A percentile compares a stretch with the other conserved stretches of the same genome.
Evolutionary conservation across 345 rosid genomes (phyloP).

Genomic region (Pistacia atlantica): DNA sequence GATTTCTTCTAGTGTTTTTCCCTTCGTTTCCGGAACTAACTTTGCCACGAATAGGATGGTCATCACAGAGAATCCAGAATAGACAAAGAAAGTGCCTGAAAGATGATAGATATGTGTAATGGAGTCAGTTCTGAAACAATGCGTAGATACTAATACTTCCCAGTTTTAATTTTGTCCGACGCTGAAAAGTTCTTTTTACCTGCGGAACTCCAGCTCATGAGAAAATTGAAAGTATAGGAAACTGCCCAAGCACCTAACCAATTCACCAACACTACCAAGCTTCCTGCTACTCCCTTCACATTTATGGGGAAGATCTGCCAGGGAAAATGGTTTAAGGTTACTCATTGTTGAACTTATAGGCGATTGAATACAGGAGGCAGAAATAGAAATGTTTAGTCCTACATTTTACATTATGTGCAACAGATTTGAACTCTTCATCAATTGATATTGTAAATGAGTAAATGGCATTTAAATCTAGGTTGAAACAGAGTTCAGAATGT

Average conservation of each 20-base stretch:
- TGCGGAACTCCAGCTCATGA: conserved; percentile 77
- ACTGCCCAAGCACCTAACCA: conserved; percentile 96
- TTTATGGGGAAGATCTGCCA: conserved; percentile 86
- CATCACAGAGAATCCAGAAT: conserved; percentile 59
- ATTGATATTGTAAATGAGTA: neutral
- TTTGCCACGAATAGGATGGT: conserved; percentile 75
- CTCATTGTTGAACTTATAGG: neutral
- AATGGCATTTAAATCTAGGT: neutral
- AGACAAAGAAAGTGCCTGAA: conserved; percentile 80
- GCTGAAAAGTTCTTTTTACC: conserved; percentile 34
- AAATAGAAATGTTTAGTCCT: neutral
- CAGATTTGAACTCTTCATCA: neutral
- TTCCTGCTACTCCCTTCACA: conserved; percentile 86
- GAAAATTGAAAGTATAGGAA: conserved; percentile 85
- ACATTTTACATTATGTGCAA: neutral
- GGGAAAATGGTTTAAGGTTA: neutral
- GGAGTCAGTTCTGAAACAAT: neutral
- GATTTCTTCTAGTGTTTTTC: conserved; percentile 89
- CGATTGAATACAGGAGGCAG: neutral
- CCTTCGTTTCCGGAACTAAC: conserved; percentile 89
- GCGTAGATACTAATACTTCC: neutral
- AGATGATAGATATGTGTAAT: neutral
- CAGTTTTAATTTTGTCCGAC: neutral
- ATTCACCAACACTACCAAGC: conserved; percentile 87
- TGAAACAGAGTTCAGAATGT: neutral